Evolutionary conservation across 176 grass and related monocot genomes (phyloP).

Genomic region (Otatea glauca): DNA sequence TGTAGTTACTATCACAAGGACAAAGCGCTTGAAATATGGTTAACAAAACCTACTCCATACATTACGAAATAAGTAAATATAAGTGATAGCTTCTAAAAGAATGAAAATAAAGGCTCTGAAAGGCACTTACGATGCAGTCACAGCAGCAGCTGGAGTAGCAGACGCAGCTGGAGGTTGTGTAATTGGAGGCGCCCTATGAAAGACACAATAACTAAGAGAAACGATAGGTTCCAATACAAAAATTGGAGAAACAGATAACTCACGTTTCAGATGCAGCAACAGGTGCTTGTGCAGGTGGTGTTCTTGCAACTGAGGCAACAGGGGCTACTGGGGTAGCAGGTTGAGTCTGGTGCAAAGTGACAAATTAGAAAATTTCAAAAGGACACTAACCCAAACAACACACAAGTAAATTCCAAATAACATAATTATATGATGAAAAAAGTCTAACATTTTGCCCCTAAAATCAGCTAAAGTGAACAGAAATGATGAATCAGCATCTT

Average conservation of each 20-base stretch:
- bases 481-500: not conserved
- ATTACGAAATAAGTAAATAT: not conserved
- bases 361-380: constrained; percentile 19
- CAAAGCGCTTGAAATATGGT: not conserved
- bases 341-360: constrained; percentile 41
- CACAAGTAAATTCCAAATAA: not conserved
- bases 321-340: constrained; percentile 45
- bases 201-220: constrained; percentile 22
- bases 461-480: not conserved
- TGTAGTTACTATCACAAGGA: not conserved
- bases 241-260: constrained; percentile 44
- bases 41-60: not conserved
- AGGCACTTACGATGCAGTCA: constrained; percentile 62
- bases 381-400: not conserved
- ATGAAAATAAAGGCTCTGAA: constrained; percentile 2
- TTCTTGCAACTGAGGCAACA: constrained; percentile 53
- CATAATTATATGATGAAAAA: not conserved
- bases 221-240: constrained; percentile 8
- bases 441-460: not conserved
- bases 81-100: not conserved
- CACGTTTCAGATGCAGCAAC: constrained; percentile 56
- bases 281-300: constrained; percentile 56
- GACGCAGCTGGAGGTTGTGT: constrained; percentile 40
- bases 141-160: constrained; percentile 49
- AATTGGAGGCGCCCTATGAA: constrained; percentile 56